These are phyloP conservation scores for Sphenostylis stenocarpa DNA, from an alignment of 306 rosid species.

Conservation along the genomic window DNA sequence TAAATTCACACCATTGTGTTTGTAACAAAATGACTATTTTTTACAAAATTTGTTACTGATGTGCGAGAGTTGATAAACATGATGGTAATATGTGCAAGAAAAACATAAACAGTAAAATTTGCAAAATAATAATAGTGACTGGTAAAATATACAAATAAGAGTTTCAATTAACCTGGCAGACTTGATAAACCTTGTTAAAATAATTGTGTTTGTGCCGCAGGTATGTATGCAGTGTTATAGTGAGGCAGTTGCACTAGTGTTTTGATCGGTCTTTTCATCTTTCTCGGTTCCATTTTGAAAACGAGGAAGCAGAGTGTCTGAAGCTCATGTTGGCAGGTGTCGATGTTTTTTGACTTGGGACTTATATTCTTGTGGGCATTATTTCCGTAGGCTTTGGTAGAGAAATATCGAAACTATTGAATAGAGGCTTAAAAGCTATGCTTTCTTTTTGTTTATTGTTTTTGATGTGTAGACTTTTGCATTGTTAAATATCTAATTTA, in stretches of 20 bases:
- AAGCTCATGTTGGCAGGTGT: slow-evolving; percentile 12
- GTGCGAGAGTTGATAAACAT: no score
- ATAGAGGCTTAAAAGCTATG: background rate
- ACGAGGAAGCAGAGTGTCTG: slow-evolving; percentile 5
- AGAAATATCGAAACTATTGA: background rate
- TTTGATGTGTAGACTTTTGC: background rate
- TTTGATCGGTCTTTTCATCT: slow-evolving; percentile 2
- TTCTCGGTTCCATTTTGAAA: background rate
- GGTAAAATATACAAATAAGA: no score
- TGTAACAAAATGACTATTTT: no score
- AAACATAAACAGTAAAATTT: no score
- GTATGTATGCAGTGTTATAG: background rate
- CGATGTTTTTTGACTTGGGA: background rate
- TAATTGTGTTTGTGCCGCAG: slow-evolving; percentile 23
- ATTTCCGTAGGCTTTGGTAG: slow-evolving; percentile 13
- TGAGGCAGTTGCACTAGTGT: background rate
- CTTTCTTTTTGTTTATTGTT: background rate
- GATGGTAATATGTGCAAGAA: no score
- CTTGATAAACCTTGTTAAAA: background rate
- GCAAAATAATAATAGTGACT: no score
- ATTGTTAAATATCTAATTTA: background rate
- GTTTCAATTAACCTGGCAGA: background rate
- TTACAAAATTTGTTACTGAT: no score
- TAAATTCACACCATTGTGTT: no score
- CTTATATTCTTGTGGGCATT: slow-evolving; percentile 3